A percentile compares a stretch with the other conserved stretches of the same genome.
Evolutionary conservation across 2,329 filamentous ascomycete genomes (phyloP).

Genomic region (Endothia cerciana): DNA sequence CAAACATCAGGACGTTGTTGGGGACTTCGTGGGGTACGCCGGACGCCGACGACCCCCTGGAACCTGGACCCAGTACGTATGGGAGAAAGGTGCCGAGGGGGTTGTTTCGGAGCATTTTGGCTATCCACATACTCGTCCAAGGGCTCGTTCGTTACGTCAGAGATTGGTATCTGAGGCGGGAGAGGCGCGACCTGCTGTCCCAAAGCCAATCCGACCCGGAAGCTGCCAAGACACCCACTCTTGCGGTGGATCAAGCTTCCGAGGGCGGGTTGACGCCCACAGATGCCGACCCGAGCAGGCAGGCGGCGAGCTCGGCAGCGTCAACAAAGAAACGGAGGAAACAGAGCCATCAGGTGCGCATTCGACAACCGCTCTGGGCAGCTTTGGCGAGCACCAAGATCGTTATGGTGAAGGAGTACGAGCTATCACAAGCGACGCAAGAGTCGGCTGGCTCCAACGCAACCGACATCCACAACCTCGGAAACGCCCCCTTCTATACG

Average conservation of each 20-base stretch:
- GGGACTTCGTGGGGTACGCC: constrained; percentile 42
- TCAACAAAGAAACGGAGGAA: constrained; percentile 83
- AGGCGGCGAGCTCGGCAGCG: constrained; percentile 58
- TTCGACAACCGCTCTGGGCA: constrained; percentile 91
- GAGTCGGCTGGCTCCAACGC: constrained; percentile 76
- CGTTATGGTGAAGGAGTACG: constrained; percentile 89
- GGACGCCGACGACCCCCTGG: constrained; percentile 53
- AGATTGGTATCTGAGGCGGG: constrained; percentile 67
- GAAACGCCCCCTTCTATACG: constrained; percentile 72
- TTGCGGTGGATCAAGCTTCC: constrained; percentile 42
- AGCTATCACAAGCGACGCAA: constrained; percentile 76
- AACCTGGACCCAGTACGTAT: constrained; percentile 50
- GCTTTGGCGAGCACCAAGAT: constrained; percentile 95
- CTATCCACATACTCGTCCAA: constrained; percentile 76
- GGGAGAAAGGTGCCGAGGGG: constrained; percentile 64
- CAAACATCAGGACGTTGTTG: constrained; percentile 41
- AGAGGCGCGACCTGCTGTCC: constrained; percentile 56
- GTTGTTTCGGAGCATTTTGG: constrained; percentile 70
- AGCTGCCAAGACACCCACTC: constrained; percentile 53
- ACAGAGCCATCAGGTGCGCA: constrained; percentile 87
- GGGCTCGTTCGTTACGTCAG: constrained; percentile 72
- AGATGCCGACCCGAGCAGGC: constrained; percentile 57
- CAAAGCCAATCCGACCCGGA: constrained; percentile 63
- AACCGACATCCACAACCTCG: constrained; percentile 77
- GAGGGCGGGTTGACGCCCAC: constrained; percentile 56